Base-by-base conservation (phyloP, 805 yeast genomes). In the Pichia pseudocactophila region DNA sequence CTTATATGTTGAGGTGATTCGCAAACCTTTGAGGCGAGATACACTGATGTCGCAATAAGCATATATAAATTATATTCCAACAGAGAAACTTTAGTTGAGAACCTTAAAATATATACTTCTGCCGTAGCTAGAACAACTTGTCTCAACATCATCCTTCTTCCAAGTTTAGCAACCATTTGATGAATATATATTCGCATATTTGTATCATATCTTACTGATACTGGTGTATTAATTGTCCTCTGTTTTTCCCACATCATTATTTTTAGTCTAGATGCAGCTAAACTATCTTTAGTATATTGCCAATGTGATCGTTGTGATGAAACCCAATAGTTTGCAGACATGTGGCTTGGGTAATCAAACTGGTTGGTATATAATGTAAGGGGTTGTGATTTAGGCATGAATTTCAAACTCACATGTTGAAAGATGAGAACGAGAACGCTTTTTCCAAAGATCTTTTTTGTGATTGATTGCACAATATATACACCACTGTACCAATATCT, bases 1-100 rank as follows among this genome's bases (percentile, higher is more conserved):
- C 96, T 65, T 9, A 92, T 87, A 57, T 92, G 97, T 55, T 84
- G 95, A 1, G 98, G 97, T 52, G 86, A 82, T 61, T 92, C 98
- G 59, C 92, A 97, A 28, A 88, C 82, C 58, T 92, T 90, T 64
- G 96, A 83, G 0, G 97, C 89, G 26, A 92, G 70, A 55, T 92
- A 92, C 2, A 90, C 70, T 50, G 92, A 80, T 0, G 97, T 79
- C 0, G 98, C 78, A 10, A 87, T 81, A 42, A 89, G 62, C 34
- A 88, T 63, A 55, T 88, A 90, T 1, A 84, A 66, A 56, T 92
- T 92, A 43, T 88, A 73, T 57, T 92, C 98, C 50, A 81, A 76
- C 12, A 87, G 62, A 11, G 86, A 76, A 0, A 79, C 89, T 36
- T 74, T 70, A 2, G 84, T 73, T 35, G 88, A 66, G 54, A 90